Base-by-base conservation (phyloP, 1,139 yeast genomes). In the Pichia terricola region DNA sequence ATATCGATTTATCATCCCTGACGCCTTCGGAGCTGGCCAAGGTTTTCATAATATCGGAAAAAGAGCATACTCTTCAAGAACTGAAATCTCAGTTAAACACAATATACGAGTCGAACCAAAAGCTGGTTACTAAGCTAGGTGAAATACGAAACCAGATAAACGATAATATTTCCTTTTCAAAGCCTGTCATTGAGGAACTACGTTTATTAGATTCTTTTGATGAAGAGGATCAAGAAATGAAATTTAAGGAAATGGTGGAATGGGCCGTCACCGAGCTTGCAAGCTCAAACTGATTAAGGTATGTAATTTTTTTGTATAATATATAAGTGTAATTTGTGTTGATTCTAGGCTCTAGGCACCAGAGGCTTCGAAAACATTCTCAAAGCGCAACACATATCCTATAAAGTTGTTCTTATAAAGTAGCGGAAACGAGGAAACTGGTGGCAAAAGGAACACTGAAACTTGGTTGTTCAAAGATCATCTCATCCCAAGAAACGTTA, bases 391-490 rank as follows among this genome's bases (percentile, higher is more conserved):
- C n/a, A n/a, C n/a, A n/a, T n/a, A n/a, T n/a, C n/a, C n/a, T n/a
- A n/a, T n/a, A n/a, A n/a, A n/a, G n/a, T n/a, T n/a, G n/a, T n/a
- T 30, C 32, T 36, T 40, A 49, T 31, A 49, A 28, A 3, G 48
- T 42, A 26, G 88, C 88, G 11, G 88, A 84, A 39, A 81, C 73
- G 45, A 78, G 53, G 56, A 81, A 80, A 22, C 83, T 68, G 27
- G 73, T 60, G 5, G 73, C 61, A 60, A 81, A 82, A 35, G 82
- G 71, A 32, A 77, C 52, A 62, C 79, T 80, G 66, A 82, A 81
- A 49, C 82, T 75, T 37, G 83, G 79, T 53, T 79, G 74, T 47
- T 79, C 75, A 49, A 80, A 69, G 22, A 80, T 62, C 60, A 80
- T 66, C 41, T 69, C 69, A 55, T 72, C 70, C 50, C 79, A 58